These are phyloP conservation scores for Pseudocercospora fijiensis DNA, from an alignment of 2,329 filamentous ascomycete species.

Conservation along the genomic window DNA sequence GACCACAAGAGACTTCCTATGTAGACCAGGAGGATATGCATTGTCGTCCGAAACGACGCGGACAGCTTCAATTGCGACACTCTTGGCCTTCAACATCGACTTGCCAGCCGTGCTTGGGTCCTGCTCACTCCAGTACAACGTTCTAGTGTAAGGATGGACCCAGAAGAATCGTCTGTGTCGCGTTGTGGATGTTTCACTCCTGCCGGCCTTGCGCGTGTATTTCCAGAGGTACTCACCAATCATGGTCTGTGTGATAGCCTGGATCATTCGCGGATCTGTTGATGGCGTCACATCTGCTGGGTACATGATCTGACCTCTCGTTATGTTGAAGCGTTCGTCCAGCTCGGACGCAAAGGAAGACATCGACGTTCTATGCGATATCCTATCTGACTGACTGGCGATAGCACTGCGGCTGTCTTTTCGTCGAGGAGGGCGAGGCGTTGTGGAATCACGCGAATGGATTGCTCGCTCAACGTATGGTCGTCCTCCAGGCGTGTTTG, in stretches of 20 bases:
- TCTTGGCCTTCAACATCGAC: constrained; percentile 77
- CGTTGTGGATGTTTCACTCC: constrained; percentile 82
- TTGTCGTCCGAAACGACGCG: constrained; percentile 92
- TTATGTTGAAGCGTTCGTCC: constrained; percentile 83
- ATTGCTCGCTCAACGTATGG: constrained; percentile 20
- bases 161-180: constrained; percentile 96
- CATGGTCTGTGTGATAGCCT: constrained; percentile 99
- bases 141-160: constrained; percentile 96
- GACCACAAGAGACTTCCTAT: constrained; percentile 89
- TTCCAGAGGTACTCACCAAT: constrained; percentile 99
- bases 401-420: constrained; percentile 40
- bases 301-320: constrained; percentile 53
- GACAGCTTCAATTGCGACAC: constrained; percentile 88
- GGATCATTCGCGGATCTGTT: constrained; percentile 96
- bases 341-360: constrained; percentile 95
- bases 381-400: constrained; percentile 17
- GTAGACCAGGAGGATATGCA: constrained; percentile 87
- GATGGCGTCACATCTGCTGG: constrained; percentile 61
- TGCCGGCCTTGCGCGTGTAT: constrained; percentile 92
- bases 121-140: constrained; percentile 91
- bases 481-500: constrained; percentile 32
- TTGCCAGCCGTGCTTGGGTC: constrained; percentile 80
- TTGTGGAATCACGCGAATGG: constrained; percentile 51
- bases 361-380: constrained; percentile 72
- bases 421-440: constrained; percentile 54